Percentiles rank a stretch among this genome's conserved stretches.
Conservation (phyloP, 805 yeast genomes). For the Yamadazyma endophytica region DNA sequence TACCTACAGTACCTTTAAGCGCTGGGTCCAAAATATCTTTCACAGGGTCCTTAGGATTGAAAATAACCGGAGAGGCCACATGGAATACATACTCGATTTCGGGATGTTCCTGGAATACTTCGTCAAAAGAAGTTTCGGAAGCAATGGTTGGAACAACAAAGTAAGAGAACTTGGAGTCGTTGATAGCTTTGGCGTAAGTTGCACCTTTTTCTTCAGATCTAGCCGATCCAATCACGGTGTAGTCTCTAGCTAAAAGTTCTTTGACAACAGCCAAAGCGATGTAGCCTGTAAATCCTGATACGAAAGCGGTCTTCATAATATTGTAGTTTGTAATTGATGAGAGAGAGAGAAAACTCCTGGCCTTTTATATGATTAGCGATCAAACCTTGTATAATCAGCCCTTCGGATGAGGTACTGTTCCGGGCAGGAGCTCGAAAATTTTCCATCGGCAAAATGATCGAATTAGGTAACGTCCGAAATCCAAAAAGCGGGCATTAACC, state of each 20-base stretch:
- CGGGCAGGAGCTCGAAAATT: no score
- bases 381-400: no score
- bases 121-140: conserved; percentile 20
- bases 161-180: conserved; percentile 16
- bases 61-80: conserved; percentile 26
- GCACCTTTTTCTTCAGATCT: conserved; percentile 42
- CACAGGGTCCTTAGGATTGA: conserved; percentile 15
- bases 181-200: conserved; percentile 17
- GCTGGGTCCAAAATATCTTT: conserved; percentile 26
- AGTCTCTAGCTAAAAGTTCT: conserved; percentile 30
- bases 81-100: conserved; percentile 23
- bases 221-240: conserved; percentile 48
- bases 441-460: no score
- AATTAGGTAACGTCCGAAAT: no score
- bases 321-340: no score
- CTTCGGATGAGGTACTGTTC: no score
- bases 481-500: no score
- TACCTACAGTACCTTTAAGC: conserved; percentile 28
- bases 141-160: conserved; percentile 19
- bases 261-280: conserved; percentile 48
- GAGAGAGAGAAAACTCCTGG: no score
- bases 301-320: conserved; percentile 30
- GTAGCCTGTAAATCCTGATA: conserved; percentile 54
- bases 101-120: conserved; percentile 19
- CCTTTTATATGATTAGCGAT: no score